A percentile compares a stretch with the other conserved stretches of the same genome.
Conservation (phyloP, 192 early-diverging fungal genomes). For the Diversispora eburnea region DNA sequence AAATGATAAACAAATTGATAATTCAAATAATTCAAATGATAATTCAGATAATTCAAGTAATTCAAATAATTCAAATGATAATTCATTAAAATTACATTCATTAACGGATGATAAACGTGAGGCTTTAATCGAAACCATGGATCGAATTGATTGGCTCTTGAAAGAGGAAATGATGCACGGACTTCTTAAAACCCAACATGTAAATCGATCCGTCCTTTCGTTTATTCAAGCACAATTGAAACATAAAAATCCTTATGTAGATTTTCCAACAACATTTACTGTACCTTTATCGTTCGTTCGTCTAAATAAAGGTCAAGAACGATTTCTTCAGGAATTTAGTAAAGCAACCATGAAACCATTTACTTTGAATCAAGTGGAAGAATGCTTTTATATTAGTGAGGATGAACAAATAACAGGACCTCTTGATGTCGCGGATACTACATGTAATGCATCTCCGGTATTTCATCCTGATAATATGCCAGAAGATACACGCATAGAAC, state of each 20-base stretch:
- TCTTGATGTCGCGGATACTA: slow-evolving; percentile 10
- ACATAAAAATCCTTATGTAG: slow-evolving; percentile 49
- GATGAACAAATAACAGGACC: slow-evolving; percentile 3
- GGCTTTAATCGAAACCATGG: slow-evolving; percentile 55
- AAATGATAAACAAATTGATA: not conserved
- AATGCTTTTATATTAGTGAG: slow-evolving; percentile 52
- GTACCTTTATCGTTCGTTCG: slow-evolving; percentile 52
- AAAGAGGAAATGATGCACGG: slow-evolving; percentile 75
- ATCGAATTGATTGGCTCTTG: slow-evolving; percentile 57
- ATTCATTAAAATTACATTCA: too few species aligned
- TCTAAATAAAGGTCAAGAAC: slow-evolving; percentile 40
- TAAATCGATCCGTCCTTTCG: slow-evolving; percentile 44
- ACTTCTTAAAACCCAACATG: slow-evolving; percentile 55
- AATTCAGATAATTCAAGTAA: too few species aligned
- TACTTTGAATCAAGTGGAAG: slow-evolving; percentile 46
- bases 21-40: too few species aligned
- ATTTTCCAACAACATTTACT: slow-evolving; percentile 52
- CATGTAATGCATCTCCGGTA: not conserved
- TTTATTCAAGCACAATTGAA: slow-evolving; percentile 50
- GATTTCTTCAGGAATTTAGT: slow-evolving; percentile 51
- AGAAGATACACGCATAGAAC: not conserved
- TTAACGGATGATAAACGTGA: slow-evolving; percentile 48
- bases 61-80: too few species aligned
- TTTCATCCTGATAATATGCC: slow-evolving; percentile 18
- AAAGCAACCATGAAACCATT: slow-evolving; percentile 46